Evolutionary conservation across 441 rosid genomes (phyloP), one percentile per base, ranked within the genome.

Genomic region (Pelargonium exstipulatum): DNA sequence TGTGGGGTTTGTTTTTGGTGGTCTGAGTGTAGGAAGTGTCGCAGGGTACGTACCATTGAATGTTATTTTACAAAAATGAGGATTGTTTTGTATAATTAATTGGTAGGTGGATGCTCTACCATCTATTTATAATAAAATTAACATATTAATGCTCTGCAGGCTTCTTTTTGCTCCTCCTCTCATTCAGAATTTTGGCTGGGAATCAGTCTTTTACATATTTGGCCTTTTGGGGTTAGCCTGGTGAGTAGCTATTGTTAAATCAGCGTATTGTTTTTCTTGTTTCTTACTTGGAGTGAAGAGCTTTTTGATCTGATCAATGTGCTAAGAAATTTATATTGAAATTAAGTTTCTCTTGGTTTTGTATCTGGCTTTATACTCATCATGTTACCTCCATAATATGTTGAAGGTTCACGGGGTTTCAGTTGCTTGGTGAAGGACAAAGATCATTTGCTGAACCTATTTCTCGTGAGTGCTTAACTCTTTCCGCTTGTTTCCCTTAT

Each of bases 1-100:
- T 10, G 98, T 93, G 29, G 88, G 92, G 73, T 88, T 93, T 79
- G 96, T 91, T 65, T 93, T 93, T 73, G 92, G 98, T 74, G 97
- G 98, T 80, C 73, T 93, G 60, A 90, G 97, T 73, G 85, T 90
- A 43, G 97, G 98, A 83, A 93, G 97, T 80, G 96, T 93, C 65
- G 3, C 82, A 22, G 98, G 98, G 98, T 93, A 93, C 75, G 84
- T 48, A 80, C 70, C 70, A 4, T 69, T 67, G 69, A 22, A 69
- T 66, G 29, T 71, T 22, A 37, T 75, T 53, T 53, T 72, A 45
- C 70, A 69, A 70, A 24, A 42, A 58, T 65, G 22, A 20, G 9
- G 48, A 35, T 22, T 66, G 26, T 68, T 57, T 72, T 43, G 1
- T 35, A 51, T 76, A 26, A 29, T 48, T 12, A 9, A 48, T 48